Percentiles rank a stretch among this genome's conserved stretches.
Conservation (phyloP, 2,329 filamentous ascomycete species). For the Penicillium sp. region DNA sequence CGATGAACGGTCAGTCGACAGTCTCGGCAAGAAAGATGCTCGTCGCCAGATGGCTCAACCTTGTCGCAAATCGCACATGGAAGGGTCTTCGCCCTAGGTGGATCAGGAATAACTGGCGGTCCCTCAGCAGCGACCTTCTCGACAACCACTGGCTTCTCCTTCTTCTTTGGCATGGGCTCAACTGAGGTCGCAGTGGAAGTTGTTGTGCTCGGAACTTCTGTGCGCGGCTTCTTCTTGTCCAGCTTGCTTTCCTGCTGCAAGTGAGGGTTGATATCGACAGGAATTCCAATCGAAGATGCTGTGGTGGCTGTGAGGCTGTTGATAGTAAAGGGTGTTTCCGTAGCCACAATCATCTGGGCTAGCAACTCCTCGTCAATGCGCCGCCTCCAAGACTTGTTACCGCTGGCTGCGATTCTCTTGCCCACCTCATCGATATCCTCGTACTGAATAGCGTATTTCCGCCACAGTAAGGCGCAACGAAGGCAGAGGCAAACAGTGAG, state of each 20-base stretch:
- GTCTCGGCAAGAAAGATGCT: conserved; percentile 79
- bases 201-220: conserved; percentile 56
- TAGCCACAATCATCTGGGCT: conserved; percentile 52
- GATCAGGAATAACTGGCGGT: conserved; percentile 73
- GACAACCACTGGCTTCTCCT: conserved; percentile 66
- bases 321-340: conserved; percentile 53
- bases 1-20: conserved; percentile 92
- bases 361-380: conserved; percentile 87
- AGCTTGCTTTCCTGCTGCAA: conserved; percentile 38
- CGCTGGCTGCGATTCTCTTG: conserved; percentile 81
- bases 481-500: conserved; percentile 84
- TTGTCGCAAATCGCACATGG: conserved; percentile 86
- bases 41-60: conserved; percentile 72
- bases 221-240: conserved; percentile 68
- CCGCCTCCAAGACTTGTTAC: conserved; percentile 83
- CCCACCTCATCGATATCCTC: conserved; percentile 90
- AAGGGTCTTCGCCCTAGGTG: conserved; percentile 77
- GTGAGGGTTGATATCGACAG: conserved; percentile 44
- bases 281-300: conserved; percentile 51
- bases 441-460: conserved; percentile 94
- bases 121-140: conserved; percentile 62
- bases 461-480: conserved; percentile 90
- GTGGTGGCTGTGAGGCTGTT: conserved; percentile 51
- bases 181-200: conserved; percentile 53
- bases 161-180: conserved; percentile 65